These are phyloP conservation scores for Mycena filopes DNA, from an alignment of 768 basidiomycete species.

Conservation along the genomic window DNA sequence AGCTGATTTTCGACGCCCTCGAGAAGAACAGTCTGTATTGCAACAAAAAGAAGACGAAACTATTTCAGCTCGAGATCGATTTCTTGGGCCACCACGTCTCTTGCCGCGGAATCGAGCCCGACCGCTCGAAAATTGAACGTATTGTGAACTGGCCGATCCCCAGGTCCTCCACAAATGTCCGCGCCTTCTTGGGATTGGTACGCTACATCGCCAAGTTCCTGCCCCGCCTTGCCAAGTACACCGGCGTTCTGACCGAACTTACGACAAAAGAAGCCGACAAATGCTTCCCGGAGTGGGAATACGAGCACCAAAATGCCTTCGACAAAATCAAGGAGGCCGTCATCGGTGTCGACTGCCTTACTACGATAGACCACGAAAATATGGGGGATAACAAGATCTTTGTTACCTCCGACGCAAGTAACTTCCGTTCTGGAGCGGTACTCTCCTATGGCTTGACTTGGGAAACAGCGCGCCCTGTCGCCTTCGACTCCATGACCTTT, in stretches of 20 bases:
- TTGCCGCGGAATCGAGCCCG: constrained; percentile 34
- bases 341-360: constrained; percentile 36
- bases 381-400: constrained; percentile 43
- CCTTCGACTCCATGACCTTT: constrained; percentile 38
- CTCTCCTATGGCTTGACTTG: constrained; percentile 39
- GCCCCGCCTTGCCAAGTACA: constrained; percentile 42
- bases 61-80: constrained; percentile 16
- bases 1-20: too few species aligned
- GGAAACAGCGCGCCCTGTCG: constrained; percentile 43
- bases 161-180: constrained; percentile 38
- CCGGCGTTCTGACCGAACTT: constrained; percentile 36
- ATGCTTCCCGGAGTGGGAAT: constrained; percentile 41
- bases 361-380: constrained; percentile 44
- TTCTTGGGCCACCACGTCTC: constrained; percentile 45
- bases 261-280: constrained; percentile 41
- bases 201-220: constrained; percentile 45
- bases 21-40: too few species aligned
- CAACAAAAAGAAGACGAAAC: constrained; percentile 37
- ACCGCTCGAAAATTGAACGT: constrained; percentile 39
- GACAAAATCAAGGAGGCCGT: constrained; percentile 42
- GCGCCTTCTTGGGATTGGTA: constrained; percentile 44
- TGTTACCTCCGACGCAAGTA: constrained; percentile 42
- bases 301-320: constrained; percentile 38
- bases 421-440: constrained; percentile 39
- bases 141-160: constrained; percentile 46